A percentile compares a stretch with the other conserved stretches of the same genome.
phyloP scores from a whole-genome alignment of 2,329 filamentous ascomycete genomes.

The Colletotrichum plurivorum region DNA sequence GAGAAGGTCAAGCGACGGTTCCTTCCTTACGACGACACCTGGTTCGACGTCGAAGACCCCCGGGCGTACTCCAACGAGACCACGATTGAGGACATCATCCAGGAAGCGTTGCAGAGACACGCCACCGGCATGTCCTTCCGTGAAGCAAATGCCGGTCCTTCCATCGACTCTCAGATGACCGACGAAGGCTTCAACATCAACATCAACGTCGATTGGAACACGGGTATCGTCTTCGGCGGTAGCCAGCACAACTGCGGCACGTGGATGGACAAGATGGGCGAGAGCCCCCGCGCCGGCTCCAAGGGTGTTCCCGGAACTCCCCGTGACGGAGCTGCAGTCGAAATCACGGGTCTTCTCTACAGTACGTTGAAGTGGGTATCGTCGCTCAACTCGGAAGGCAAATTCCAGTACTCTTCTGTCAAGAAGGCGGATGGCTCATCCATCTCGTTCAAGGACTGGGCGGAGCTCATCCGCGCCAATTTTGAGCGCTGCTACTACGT shows the following conservation, averaged over 20 bases:
- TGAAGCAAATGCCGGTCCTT: slow-evolving; percentile 92
- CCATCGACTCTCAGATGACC: slow-evolving; percentile 93
- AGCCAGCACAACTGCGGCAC: slow-evolving; percentile 97
- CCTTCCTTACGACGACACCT: slow-evolving; percentile 94
- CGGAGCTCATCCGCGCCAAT: slow-evolving; percentile 81
- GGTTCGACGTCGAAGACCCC: slow-evolving; percentile 86
- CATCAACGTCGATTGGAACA: slow-evolving; percentile 91
- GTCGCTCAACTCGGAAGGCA: slow-evolving; percentile 74
- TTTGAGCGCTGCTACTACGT: slow-evolving; percentile 96
- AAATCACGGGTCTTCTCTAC: slow-evolving; percentile 95
- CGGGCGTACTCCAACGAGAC: slow-evolving; percentile 89
- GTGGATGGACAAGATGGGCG: slow-evolving; percentile 99
- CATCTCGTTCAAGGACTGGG: slow-evolving; percentile 85
- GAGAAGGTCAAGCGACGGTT: slow-evolving; percentile 88
- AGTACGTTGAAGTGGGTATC: slow-evolving; percentile 88
- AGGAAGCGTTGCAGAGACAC: slow-evolving; percentile 93
- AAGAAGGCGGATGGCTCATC: slow-evolving; percentile 71
- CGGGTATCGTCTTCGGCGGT: slow-evolving; percentile 92
- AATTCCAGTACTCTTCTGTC: slow-evolving; percentile 82
- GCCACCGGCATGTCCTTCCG: slow-evolving; percentile 91
- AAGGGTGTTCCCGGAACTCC: slow-evolving; percentile 98
- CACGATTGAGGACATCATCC: slow-evolving; percentile 89
- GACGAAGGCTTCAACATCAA: slow-evolving; percentile 93
- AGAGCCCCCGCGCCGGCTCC: slow-evolving; percentile 89
- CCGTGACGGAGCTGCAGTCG: slow-evolving; percentile 92